Base-by-base conservation (phyloP, 2,329 filamentous ascomycete species). In the Tolypocladium nubicola region DNA sequence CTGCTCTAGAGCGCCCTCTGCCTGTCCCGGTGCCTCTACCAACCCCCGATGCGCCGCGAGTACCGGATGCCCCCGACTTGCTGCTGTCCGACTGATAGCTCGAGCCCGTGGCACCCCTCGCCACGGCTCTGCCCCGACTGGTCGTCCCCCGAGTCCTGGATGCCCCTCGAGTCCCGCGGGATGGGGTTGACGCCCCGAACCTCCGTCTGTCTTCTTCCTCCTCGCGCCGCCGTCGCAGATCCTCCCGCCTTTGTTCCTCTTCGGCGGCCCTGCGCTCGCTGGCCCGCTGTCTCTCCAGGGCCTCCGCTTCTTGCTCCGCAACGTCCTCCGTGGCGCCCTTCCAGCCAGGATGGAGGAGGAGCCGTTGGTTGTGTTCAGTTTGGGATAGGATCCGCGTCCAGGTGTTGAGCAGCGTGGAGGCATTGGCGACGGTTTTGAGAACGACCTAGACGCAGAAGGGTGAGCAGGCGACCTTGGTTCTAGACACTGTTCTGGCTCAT, bases 331-430 rank as follows among this genome's bases (percentile, higher is more conserved):
- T 89, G 35, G 92, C 89, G 57, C 94, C 94, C 68, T 93, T 87
- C 91, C 93, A 99, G 58, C 84, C 79, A 2, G 90, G 89, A 67
- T 96, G 88, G 52, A 97, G 79, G 50, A 99, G 87, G 54, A 99
- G 78, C 30, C 94, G 86, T 71, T 97, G 92, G 69, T 96, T 97
- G 73, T 99, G 94, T 73, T 99, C 94, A 5, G 94, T 97, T 72
- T 99, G 94, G 8, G 90, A 94, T 14, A 99, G 82, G 63, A 99
- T 97, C 55, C 91, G 86, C 10, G 91, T 96, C 93, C 93, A 99
- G 19, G 92, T 96, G 66, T 95, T 91, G 38, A 99, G 84, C 16
- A 99, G 82, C 1, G 88, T 89, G 16, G 92, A 95, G 4, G 94
- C 91, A 57, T 92, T 93, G 63, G 82, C 82, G 47, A 97, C 91